Evolutionary conservation across 1,139 yeast species (phyloP).

Genomic region (Blastobotrys capitulatus): DNA sequence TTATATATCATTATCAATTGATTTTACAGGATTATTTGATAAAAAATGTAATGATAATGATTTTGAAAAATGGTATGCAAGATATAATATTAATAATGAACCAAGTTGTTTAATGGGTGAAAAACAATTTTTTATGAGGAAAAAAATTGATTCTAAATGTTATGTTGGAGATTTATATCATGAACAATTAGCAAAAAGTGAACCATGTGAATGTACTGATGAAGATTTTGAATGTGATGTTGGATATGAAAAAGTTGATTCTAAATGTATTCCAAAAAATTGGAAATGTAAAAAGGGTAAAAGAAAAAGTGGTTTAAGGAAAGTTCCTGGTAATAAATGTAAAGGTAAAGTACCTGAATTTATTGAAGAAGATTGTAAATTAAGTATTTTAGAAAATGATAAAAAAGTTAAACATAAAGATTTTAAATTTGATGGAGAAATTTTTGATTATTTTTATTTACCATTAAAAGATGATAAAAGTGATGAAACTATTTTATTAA

Average conservation of each 20-base stretch:
- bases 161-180: slow-evolving; percentile 55
- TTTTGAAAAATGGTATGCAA: slow-evolving; percentile 63
- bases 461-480: slow-evolving; percentile 34
- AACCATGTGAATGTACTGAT: slow-evolving; percentile 60
- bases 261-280: slow-evolving; percentile 42
- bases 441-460: slow-evolving; percentile 55
- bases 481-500: slow-evolving; percentile 61
- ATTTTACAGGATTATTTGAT: slow-evolving; percentile 54
- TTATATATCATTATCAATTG: slow-evolving; percentile 43
- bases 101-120: slow-evolving; percentile 74
- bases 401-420: slow-evolving; percentile 27
- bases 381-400: slow-evolving; percentile 6
- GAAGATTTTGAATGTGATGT: slow-evolving; percentile 69
- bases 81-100: slow-evolving; percentile 43
- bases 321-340: slow-evolving; percentile 50
- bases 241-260: slow-evolving; percentile 46
- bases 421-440: slow-evolving; percentile 38
- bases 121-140: slow-evolving; percentile 57
- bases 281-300: slow-evolving; percentile 17
- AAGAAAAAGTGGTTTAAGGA: slow-evolving; percentile 33
- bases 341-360: slow-evolving; percentile 16
- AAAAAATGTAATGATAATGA: slow-evolving; percentile 48
- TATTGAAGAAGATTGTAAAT: neutral
- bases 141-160: slow-evolving; percentile 67
- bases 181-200: slow-evolving; percentile 52